Evolutionary conservation across 495 filamentous ascomycete species (phyloP), one percentile per base, ranked within the genome.

Genomic region (Penicillium roqueforti): DNA sequence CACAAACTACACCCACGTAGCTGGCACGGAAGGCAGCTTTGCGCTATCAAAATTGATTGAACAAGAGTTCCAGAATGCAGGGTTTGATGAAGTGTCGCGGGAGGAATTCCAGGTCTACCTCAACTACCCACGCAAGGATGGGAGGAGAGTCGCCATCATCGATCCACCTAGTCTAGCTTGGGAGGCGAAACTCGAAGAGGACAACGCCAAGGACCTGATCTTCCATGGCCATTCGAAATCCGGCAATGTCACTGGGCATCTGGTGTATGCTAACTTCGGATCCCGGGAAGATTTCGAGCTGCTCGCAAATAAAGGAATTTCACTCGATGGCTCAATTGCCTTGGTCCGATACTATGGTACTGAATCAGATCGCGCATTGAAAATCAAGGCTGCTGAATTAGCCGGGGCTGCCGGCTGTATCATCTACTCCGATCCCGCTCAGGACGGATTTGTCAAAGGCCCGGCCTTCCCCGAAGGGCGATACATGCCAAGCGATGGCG

Each of bases 231-330:
- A 93, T 65, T 96, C 91, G 11, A 87, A 85, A 61, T 81, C 88
- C 7, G 93, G 92, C 20, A 89, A 91, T 61, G 91, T 92, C 22
- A 87, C 80, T n/a, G 93, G 95, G 0, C 92, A 87, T n/a, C 68
- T 99, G 47, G 81, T 99, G 2, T 99, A 96, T 64, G 95, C 88
- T 20, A 96, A 97, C 63, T 95, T 91, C 60, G 93, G 95, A 13
- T 86, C 88, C 47, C 80, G 80, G 40, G 83, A 88, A 45, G 93
- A 99, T 64, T 97, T 92, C 63, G 72, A 86, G 62, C 66, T 66
- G 45, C 72, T 99, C 23, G 69, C 80, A 47, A 81, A 91, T 40
- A 76, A 77, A 46, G 91, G 87, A 1, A 75, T 97, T 52, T 76
- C 86, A 11, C 71, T 91, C 1, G 80, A 82, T 6, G 93, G 92